Evolutionary conservation across 163 green algal species (phyloP).

Genomic region (Coccomyxa subellipsoidea): DNA sequence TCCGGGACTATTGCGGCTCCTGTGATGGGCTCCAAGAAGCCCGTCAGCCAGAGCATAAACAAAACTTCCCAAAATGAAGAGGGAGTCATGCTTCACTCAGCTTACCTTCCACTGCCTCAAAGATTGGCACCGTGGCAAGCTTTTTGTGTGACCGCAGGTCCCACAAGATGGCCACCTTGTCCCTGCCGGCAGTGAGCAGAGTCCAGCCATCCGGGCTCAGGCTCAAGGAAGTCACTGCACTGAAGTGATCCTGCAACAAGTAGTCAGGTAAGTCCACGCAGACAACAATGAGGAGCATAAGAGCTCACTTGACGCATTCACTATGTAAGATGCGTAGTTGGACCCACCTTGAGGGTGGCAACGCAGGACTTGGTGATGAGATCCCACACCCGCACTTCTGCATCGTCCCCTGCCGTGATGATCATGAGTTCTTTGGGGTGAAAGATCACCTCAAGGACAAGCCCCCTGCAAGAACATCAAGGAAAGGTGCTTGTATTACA

Average conservation of each 20-base stretch:
- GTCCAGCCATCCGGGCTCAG: slow-evolving; percentile 71
- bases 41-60: background rate
- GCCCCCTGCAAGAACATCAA: slow-evolving; percentile 45
- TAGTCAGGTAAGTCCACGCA: too few relatives aligned
- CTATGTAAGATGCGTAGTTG: too few relatives aligned
- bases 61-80: background rate
- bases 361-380: slow-evolving; percentile 68
- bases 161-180: slow-evolving; percentile 89
- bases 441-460: slow-evolving; percentile 80
- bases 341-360: slow-evolving; percentile 50
- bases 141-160: slow-evolving; percentile 68
- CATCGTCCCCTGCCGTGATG: slow-evolving; percentile 70
- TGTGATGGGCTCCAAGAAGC: background rate
- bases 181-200: slow-evolving; percentile 75
- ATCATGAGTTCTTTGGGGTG: slow-evolving; percentile 74
- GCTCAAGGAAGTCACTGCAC: slow-evolving; percentile 74
- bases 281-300: too few relatives aligned
- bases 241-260: slow-evolving; percentile 78
- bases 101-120: slow-evolving; percentile 71
- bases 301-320: too few relatives aligned
- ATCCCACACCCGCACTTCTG: slow-evolving; percentile 82
- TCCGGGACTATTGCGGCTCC: background rate
- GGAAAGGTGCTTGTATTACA: background rate
- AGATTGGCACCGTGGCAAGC: slow-evolving; percentile 69
- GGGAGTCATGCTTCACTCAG: background rate